Evolutionary conservation across 2,329 filamentous ascomycete genomes (phyloP), one percentile per base, ranked within the genome.

Genomic region (Colletotrichum lini): DNA sequence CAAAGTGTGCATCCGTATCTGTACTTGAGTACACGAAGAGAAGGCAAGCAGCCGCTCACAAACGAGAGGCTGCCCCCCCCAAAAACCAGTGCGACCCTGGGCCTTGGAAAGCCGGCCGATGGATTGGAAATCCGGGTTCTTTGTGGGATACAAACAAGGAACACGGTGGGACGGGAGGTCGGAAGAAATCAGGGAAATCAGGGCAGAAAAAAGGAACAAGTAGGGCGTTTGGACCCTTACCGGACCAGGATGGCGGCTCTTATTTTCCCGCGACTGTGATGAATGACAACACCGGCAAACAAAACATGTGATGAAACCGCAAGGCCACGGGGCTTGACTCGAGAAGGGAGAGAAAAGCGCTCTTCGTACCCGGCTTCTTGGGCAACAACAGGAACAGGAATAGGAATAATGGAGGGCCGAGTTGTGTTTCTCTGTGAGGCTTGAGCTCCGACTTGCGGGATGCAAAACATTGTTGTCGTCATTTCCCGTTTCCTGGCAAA

Each of bases 381-480:
- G 30, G 9, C 45, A 40, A 59, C 45, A 40, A 59, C 47, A 63
- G 10, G 35, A 45, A 45, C 50, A n/a, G n/a, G 9, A 21, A 53
- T 42, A 10, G 69, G 45, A 23, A 58, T 15, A 7, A 26, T 23
- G 44, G 30, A 35, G 9, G 30, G 30, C 9, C 30, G 30, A 54
- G 58, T 45, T 30, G 23, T 35, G 21, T 38, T 35, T 40, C 3
- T 60, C 56, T 56, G 30, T 57, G 58, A 64, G 65, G 64, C 69
- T 68, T 58, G 42, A 62, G 18, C 50, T 67, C 42, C 42, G 44
- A 15, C 44, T 18, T 52, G 64, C 44, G 44, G 59, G 56, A 62
- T 52, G 49, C 65, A 71, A 71, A 71, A 71, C 69, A 38, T 52
- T 49, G 23, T 63, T 68, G 45, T 71, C 68, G 68, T 71, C 69